Evolutionary conservation across 805 yeast species (phyloP).

Genomic region (Jamesozyma piceae): DNA sequence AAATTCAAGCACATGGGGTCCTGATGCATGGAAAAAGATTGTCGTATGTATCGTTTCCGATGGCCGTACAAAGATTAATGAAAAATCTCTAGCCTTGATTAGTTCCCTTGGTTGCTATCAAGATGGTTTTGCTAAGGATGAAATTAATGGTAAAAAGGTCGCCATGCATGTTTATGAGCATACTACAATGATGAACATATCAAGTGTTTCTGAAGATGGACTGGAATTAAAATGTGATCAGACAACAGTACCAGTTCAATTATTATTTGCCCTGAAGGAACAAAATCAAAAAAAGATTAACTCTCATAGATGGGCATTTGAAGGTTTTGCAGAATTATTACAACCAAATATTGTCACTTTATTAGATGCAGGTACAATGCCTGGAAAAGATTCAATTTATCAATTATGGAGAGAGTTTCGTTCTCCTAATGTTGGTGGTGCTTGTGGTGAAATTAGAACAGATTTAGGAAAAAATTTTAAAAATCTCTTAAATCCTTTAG

Average conservation of each 20-base stretch:
- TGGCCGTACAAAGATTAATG: conserved; percentile 79
- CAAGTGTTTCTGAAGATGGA: conserved; percentile 48
- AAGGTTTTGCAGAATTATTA: conserved; percentile 76
- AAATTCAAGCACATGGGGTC: conserved; percentile 80
- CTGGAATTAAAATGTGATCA: conserved; percentile 43
- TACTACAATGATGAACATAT: conserved; percentile 83
- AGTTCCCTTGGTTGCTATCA: conserved; percentile 87
- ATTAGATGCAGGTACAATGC: conserved; percentile 91
- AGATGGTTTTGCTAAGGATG: conserved; percentile 90
- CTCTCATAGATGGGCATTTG: conserved; percentile 95
- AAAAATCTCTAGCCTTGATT: conserved; percentile 67
- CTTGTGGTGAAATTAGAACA: conserved; percentile 94
- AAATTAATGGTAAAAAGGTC: conserved; percentile 73
- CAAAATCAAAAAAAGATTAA: conserved; percentile 83
- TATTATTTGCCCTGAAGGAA: conserved; percentile 84
- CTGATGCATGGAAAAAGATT: conserved; percentile 87
- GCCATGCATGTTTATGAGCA: conserved; percentile 87
- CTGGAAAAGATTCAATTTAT: conserved; percentile 74
- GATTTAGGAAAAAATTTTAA: conserved; percentile 56
- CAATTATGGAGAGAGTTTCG: conserved; percentile 82
- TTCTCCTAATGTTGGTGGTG: conserved; percentile 82
- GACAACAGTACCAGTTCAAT: conserved; percentile 72
- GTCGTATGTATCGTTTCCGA: conserved; percentile 86
- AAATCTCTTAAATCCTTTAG: conserved; percentile 68
- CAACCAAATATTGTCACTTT: conserved; percentile 77